Conservation (phyloP, 495 filamentous ascomycete genomes). For the Penicillium dipodomyicola region DNA sequence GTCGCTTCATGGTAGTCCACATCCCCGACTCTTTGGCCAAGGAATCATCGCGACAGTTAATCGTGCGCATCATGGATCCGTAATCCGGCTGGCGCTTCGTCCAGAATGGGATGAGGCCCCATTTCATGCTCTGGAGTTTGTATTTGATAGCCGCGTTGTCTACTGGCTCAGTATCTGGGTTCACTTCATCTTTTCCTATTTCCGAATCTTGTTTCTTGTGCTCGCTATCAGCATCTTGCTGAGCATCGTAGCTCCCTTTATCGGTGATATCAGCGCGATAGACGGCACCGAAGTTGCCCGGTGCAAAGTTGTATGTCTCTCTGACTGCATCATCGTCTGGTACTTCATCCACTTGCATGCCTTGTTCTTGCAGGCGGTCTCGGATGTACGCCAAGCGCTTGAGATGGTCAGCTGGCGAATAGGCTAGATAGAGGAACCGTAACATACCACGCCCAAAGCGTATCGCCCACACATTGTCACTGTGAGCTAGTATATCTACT, state of each 20-base stretch:
- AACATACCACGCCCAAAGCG: slow-evolving; percentile 70
- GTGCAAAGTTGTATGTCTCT: slow-evolving; percentile 90
- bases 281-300: slow-evolving; percentile 79
- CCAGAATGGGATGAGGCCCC: slow-evolving; percentile 92
- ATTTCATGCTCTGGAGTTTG: slow-evolving; percentile 88
- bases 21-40: slow-evolving; percentile 71
- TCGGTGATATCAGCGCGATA: slow-evolving; percentile 75
- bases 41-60: slow-evolving; percentile 94
- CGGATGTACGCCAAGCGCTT: slow-evolving; percentile 65
- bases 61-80: slow-evolving; percentile 73
- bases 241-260: slow-evolving; percentile 37
- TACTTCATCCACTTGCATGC: slow-evolving; percentile 75
- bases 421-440: slow-evolving; percentile 1
- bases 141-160: slow-evolving; percentile 51
- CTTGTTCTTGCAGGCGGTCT: slow-evolving; percentile 64
- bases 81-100: slow-evolving; percentile 79
- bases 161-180: neutral
- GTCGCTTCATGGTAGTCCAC: slow-evolving; percentile 88
- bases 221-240: slow-evolving; percentile 21
- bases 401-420: slow-evolving; percentile 14
- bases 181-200: neutral
- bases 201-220: slow-evolving; percentile 7
- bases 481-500: neutral
- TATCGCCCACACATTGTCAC: slow-evolving; percentile 81
- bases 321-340: slow-evolving; percentile 72